These are phyloP conservation scores for Simmondsia chinensis DNA, from an alignment of 148 eudicot genomes.

Conservation along the genomic window DNA sequence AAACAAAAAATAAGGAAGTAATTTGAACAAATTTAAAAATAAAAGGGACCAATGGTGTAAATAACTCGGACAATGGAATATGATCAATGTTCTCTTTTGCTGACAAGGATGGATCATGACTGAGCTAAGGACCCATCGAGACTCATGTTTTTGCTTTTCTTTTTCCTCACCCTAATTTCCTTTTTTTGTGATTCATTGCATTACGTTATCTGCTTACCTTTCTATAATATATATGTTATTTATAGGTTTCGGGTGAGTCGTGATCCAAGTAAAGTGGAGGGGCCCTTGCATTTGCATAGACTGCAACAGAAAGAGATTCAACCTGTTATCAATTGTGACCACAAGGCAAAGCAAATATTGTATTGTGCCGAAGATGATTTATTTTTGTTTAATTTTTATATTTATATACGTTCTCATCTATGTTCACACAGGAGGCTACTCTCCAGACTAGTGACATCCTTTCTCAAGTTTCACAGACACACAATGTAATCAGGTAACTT, in stretches of 20 bases:
- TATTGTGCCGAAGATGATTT: background rate
- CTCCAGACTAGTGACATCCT: slow-evolving; percentile 16
- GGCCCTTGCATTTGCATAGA: slow-evolving; percentile 10
- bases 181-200: background rate
- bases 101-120: too few relatives aligned
- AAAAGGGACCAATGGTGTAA: too few relatives aligned
- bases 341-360: slow-evolving; percentile 29
- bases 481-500: slow-evolving; percentile 43
- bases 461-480: slow-evolving; percentile 47
- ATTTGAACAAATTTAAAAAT: too few relatives aligned
- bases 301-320: slow-evolving; percentile 13
- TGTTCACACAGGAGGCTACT: slow-evolving; percentile 17
- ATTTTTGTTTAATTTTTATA: background rate
- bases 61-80: too few relatives aligned
- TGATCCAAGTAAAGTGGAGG: slow-evolving; percentile 15
- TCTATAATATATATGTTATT: too few relatives aligned
- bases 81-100: too few relatives aligned
- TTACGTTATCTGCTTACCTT: background rate
- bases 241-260: slow-evolving; percentile 31
- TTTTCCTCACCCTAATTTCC: too few relatives aligned
- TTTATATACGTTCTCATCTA: slow-evolving; percentile 1
- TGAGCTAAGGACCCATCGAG: too few relatives aligned
- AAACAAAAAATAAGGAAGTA: too few relatives aligned
- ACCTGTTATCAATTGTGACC: slow-evolving; percentile 24
- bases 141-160: too few relatives aligned